Evolutionary conservation across 768 basidiomycete genomes (phyloP), one percentile per base, ranked within the genome.

Genomic region (Boletus sp.): DNA sequence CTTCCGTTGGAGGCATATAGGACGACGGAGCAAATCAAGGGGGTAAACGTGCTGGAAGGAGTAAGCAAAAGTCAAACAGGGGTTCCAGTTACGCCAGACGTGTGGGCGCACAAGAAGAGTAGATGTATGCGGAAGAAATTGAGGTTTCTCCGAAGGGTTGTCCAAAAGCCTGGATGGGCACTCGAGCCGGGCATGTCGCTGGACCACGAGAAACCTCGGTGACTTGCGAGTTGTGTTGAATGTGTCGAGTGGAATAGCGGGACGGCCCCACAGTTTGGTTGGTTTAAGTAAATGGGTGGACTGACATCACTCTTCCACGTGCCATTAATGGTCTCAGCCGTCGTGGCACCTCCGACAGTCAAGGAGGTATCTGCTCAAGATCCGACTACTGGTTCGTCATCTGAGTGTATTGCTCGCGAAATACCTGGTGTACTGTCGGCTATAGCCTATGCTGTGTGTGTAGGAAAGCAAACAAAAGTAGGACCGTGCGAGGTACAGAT

Each of bases 1-100:
- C 75, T 73, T 42, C 89, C 92, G 78, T 94, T 94, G 73, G 81
- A 82, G 28, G 85, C 92, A 66, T 90, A 97, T 66, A 97, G 83
- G 51, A 98, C 85, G 37, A 74, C 84, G 18, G 91, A 90, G 60
- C 84, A 82, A 52, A 94, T 75, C 61, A 97, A 78, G 2, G 95
- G 94, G 0, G 84, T 84, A 67, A 92, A 81, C 7, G 83, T 87
- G 64, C 89, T 92, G 65, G 20, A 63, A 58, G 49, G 30, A 46
- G 48, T 5, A 29, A 46, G 48, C 4, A 29, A 39, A 0, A 6
- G 55, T 59, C 48, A 61, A 50, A 50, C 45, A 47, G 42, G 48
- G 50, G 20, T 14, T 47, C 32, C 24, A n/a, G 47, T 42, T 32
- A 47, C 36, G 20, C 45, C 48, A 35, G 42, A 65, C 32, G 59